Evolutionary conservation across 176 grass and related monocot genomes (phyloP).

Genomic region (Elymus sibiricus): DNA sequence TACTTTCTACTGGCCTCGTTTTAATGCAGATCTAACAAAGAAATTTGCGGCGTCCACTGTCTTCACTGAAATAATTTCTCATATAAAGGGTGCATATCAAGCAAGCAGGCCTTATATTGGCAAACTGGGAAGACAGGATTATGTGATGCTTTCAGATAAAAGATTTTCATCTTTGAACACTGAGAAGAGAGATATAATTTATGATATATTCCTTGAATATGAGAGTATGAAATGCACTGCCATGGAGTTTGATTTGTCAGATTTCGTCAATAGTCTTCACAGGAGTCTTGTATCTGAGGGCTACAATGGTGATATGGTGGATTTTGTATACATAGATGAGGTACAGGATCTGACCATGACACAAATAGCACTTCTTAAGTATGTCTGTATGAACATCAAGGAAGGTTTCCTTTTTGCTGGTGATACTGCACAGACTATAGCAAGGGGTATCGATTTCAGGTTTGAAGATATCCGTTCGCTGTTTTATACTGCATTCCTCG

Average conservation of each 20-base stretch:
- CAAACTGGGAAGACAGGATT: constrained; percentile 43
- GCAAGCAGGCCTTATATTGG: not conserved
- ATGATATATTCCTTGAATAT: constrained; percentile 78
- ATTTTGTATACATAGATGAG: constrained; percentile 89
- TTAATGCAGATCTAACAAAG: constrained; percentile 55
- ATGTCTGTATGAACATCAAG: constrained; percentile 67
- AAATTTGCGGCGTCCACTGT: constrained; percentile 70
- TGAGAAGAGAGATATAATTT: constrained; percentile 47
- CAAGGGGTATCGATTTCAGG: constrained; percentile 80
- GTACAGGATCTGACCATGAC: constrained; percentile 84
- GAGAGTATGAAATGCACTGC: constrained; percentile 50
- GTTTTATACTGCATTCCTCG: constrained; percentile 67
- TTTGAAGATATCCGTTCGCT: constrained; percentile 82
- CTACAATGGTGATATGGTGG: constrained; percentile 44
- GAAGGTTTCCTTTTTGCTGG: constrained; percentile 86
- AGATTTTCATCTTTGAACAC: constrained; percentile 54
- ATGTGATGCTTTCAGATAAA: constrained; percentile 62
- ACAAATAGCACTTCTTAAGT: constrained; percentile 73
- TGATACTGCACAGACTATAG: constrained; percentile 86
- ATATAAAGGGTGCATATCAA: constrained; percentile 62
- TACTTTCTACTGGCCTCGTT: constrained; percentile 74
- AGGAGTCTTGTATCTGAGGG: constrained; percentile 28
- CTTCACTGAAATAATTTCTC: constrained; percentile 86
- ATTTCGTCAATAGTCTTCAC: constrained; percentile 75
- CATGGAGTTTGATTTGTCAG: constrained; percentile 73